phyloP scores from a whole-genome alignment of 2,329 filamentous ascomycete species.

The Fusarium anthophilum region DNA sequence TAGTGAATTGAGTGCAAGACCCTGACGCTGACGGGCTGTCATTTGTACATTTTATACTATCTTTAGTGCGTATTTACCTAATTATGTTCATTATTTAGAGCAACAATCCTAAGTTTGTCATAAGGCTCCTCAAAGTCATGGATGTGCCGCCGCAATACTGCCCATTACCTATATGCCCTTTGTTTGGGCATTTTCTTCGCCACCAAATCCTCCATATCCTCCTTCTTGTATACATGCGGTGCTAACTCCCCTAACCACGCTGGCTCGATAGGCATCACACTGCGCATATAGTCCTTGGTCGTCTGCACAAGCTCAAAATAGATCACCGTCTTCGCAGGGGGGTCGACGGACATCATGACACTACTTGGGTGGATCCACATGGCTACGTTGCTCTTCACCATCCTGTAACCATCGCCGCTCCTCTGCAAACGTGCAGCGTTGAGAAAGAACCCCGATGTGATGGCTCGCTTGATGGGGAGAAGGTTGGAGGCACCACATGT shows the following conservation, averaged over 20 bases:
- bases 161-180: slow-evolving; percentile 7
- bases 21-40: too few species aligned
- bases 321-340: slow-evolving; percentile 81
- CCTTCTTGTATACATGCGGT: slow-evolving; percentile 93
- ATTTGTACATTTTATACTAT: background rate
- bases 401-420: slow-evolving; percentile 88
- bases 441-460: slow-evolving; percentile 93
- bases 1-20: background rate
- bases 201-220: slow-evolving; percentile 84
- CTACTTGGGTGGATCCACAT: slow-evolving; percentile 93
- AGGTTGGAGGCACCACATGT: slow-evolving; percentile 76
- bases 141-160: background rate
- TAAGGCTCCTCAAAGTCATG: background rate
- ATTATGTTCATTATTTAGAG: background rate
- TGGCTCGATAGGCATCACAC: slow-evolving; percentile 83
- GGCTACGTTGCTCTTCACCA: slow-evolving; percentile 87
- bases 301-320: slow-evolving; percentile 87
- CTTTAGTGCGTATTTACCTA: background rate
- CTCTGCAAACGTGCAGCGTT: slow-evolving; percentile 87
- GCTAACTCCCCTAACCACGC: slow-evolving; percentile 90
- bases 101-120: background rate
- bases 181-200: slow-evolving; percentile 69
- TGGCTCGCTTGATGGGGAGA: slow-evolving; percentile 81
- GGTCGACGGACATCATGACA: slow-evolving; percentile 80
- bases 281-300: slow-evolving; percentile 92